Evolutionary conservation across 2,329 filamentous ascomycete species (phyloP).

Genomic region (Pyrenophora graminea): DNA sequence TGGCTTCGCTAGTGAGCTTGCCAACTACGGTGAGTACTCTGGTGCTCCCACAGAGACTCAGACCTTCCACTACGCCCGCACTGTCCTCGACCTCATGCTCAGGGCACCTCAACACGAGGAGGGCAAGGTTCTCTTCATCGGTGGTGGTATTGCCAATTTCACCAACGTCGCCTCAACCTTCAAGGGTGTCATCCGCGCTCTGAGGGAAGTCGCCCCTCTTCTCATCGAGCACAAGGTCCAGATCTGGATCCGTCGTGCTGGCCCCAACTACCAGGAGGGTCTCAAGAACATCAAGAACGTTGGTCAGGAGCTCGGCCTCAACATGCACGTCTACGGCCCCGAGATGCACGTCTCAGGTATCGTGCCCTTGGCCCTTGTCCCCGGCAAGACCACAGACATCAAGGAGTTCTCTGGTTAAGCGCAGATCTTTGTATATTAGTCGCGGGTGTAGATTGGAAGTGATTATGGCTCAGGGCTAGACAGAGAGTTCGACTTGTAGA

Average conservation of each 20-base stretch:
- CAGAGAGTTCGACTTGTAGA: slow-evolving; percentile 32
- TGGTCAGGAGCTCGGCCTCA: slow-evolving; percentile 87
- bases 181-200: slow-evolving; percentile 98
- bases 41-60: slow-evolving; percentile 98
- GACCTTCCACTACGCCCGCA: slow-evolving; percentile 98
- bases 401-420: slow-evolving; percentile 63
- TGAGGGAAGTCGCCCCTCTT: slow-evolving; percentile 83
- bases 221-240: slow-evolving; percentile 96
- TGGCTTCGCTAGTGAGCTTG: slow-evolving; percentile 92
- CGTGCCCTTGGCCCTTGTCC: slow-evolving; percentile 80
- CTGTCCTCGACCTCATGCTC: slow-evolving; percentile 96
- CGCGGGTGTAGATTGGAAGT: slow-evolving; percentile 19
- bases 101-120: slow-evolving; percentile 81
- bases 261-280: slow-evolving; percentile 99
- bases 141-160: slow-evolving; percentile 99
- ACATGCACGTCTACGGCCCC: slow-evolving; percentile 88
- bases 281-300: slow-evolving; percentile 99
- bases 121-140: slow-evolving; percentile 99
- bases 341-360: slow-evolving; percentile 93
- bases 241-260: slow-evolving; percentile 91
- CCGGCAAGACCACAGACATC: slow-evolving; percentile 63
- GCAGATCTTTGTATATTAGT: slow-evolving; percentile 36
- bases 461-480: slow-evolving; percentile 39
- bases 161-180: slow-evolving; percentile 99
- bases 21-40: slow-evolving; percentile 99